Conservation (phyloP, 768 basidiomycete species). For the Collybiopsis luxurians region DNA sequence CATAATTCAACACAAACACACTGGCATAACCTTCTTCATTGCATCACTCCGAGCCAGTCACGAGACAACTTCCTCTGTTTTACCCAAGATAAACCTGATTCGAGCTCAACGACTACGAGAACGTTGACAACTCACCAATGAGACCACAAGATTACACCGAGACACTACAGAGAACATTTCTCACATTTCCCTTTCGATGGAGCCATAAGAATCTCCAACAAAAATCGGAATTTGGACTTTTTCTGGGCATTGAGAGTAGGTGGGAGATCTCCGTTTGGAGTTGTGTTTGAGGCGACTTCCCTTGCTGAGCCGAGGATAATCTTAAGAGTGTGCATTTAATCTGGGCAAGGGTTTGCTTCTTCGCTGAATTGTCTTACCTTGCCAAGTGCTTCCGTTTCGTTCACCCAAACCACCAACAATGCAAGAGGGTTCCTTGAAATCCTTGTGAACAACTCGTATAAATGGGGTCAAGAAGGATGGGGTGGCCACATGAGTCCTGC, state of each 20-base stretch:
- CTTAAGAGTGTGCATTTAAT: slow-evolving; percentile 19
- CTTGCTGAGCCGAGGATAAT: slow-evolving; percentile 15
- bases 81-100: too few relatives aligned
- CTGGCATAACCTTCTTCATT: too few relatives aligned
- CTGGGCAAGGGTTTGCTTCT: too few relatives aligned
- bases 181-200: slow-evolving; percentile 36
- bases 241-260: slow-evolving; percentile 32
- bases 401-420: slow-evolving; percentile 18
- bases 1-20: too few relatives aligned
- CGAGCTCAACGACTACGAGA: too few relatives aligned
- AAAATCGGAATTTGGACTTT: slow-evolving; percentile 28
- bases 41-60: too few relatives aligned
- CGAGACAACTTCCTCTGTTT: too few relatives aligned
- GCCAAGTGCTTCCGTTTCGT: slow-evolving; percentile 27
- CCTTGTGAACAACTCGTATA: slow-evolving; percentile 24
- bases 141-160: too few relatives aligned
- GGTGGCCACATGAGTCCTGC: slow-evolving; percentile 29
- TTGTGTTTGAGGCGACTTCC: slow-evolving; percentile 16
- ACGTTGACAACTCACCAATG: too few relatives aligned
- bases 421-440: slow-evolving; percentile 22
- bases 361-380: too few relatives aligned
- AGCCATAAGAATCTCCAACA: slow-evolving; percentile 26
- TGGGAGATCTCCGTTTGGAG: slow-evolving; percentile 37
- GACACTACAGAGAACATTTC: too few relatives aligned
- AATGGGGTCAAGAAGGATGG: slow-evolving; percentile 34